A percentile compares a stretch with the other conserved stretches of the same genome.
These are phyloP conservation scores for Penstemon barbatus DNA, from an alignment of 257 asterid species.

Conservation along the genomic window DNA sequence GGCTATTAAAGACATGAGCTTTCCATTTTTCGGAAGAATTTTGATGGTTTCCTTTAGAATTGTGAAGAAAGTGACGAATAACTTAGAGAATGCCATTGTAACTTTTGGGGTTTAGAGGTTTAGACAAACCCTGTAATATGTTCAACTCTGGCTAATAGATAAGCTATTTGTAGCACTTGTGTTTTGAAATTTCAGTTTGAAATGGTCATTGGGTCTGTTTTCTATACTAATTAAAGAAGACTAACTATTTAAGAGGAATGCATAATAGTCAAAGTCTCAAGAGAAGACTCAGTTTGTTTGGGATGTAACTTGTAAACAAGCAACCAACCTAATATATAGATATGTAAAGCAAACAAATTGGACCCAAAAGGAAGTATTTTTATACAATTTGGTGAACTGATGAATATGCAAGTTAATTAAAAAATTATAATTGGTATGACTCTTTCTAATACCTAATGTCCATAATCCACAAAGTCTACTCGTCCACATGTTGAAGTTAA, in stretches of 20 bases:
- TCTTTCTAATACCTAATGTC: too few species aligned
- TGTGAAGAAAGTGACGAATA: constrained; percentile 28
- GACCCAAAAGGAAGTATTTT: too few species aligned
- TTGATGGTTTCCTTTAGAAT: constrained; percentile 36
- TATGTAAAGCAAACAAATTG: too few species aligned
- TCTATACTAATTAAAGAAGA: background rate
- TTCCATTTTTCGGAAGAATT: constrained; percentile 43
- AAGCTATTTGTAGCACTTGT: constrained; percentile 10
- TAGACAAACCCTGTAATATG: background rate
- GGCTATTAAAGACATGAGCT: constrained; percentile 33
- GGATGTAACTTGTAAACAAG: too few species aligned
- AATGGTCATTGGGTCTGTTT: background rate
- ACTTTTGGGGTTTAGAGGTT: background rate
- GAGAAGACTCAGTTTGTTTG: background rate
- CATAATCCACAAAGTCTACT: too few species aligned
- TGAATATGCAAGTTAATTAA: too few species aligned
- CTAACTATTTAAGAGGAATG: background rate
- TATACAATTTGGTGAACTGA: too few species aligned
- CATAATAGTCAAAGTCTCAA: background rate
- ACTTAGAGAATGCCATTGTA: constrained; percentile 26
- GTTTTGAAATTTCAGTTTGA: background rate
- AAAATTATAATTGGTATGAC: too few species aligned
- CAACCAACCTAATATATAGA: too few species aligned
- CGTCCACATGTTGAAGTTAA: too few species aligned
- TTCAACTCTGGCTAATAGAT: background rate